Conservation (phyloP, 148 eudicot species). For the Camellia lanceoleosa region DNA sequence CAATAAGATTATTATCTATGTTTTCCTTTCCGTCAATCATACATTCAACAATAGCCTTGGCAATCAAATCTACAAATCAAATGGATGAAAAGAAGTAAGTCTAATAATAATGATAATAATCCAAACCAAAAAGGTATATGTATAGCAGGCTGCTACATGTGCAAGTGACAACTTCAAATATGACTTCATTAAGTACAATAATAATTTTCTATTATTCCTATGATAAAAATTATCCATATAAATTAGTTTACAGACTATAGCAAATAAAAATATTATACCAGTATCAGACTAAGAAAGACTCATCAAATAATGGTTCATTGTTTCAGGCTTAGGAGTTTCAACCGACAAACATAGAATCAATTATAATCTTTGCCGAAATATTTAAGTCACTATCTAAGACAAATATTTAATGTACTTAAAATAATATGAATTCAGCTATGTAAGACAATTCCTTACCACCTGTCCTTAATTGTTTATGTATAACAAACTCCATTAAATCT, state of each 20-base stretch:
- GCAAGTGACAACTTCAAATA: background rate
- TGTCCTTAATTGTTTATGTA: background rate
- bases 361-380: background rate
- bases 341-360: background rate
- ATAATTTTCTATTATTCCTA: too few species aligned
- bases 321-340: background rate
- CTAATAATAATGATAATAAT: background rate
- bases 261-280: background rate
- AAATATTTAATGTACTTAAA: background rate
- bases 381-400: background rate
- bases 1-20: conserved; percentile 44
- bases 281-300: background rate
- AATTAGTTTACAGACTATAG: background rate
- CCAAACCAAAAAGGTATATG: background rate
- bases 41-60: conserved; percentile 49
- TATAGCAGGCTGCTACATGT: background rate
- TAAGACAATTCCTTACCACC: background rate
- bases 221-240: too few species aligned
- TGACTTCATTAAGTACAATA: too few species aligned
- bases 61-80: conserved; percentile 49
- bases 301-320: background rate
- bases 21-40: conserved; percentile 85
- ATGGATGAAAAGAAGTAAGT: background rate
- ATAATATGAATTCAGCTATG: background rate
- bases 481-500: background rate